Percentiles rank a stretch among this genome's conserved stretches.
These are phyloP conservation scores for Royoungia palumana DNA, from an alignment of 768 basidiomycete species.

Conservation along the genomic window DNA sequence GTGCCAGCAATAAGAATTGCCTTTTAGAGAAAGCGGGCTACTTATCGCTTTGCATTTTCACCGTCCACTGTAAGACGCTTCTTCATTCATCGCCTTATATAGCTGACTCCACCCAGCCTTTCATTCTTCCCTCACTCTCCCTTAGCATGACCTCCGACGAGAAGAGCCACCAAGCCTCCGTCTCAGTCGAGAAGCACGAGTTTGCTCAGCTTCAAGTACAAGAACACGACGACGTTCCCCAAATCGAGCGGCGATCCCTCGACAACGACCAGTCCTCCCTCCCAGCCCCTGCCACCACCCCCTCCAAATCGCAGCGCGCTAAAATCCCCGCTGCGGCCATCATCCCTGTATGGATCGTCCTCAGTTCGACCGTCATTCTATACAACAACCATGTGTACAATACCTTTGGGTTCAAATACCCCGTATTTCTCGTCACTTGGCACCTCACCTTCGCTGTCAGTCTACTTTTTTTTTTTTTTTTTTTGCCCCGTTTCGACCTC, in stretches of 20 bases:
- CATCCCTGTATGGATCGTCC: constrained; percentile 90
- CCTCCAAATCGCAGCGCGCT: constrained; percentile 40
- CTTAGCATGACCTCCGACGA: constrained; percentile 25
- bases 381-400: constrained; percentile 95
- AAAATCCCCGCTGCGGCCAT: constrained; percentile 65
- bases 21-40: not conserved
- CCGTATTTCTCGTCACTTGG: constrained; percentile 91
- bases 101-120: not conserved
- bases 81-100: not conserved
- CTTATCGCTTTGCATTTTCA: not conserved
- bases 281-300: constrained; percentile 56
- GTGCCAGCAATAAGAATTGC: no score
- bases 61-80: not conserved
- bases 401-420: constrained; percentile 78
- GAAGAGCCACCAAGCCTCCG: constrained; percentile 15
- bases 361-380: constrained; percentile 87
- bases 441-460: constrained; percentile 69
- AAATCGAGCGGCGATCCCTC: not conserved
- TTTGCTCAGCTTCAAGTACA: constrained; percentile 16
- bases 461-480: constrained; percentile 6
- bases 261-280: constrained; percentile 27
- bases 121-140: not conserved
- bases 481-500: not conserved
- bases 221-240: constrained; percentile 14
- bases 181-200: constrained; percentile 19